These are phyloP conservation scores for Apostasia ramifera DNA, from an alignment of 106 monocot genomes.

Conservation along the genomic window DNA sequence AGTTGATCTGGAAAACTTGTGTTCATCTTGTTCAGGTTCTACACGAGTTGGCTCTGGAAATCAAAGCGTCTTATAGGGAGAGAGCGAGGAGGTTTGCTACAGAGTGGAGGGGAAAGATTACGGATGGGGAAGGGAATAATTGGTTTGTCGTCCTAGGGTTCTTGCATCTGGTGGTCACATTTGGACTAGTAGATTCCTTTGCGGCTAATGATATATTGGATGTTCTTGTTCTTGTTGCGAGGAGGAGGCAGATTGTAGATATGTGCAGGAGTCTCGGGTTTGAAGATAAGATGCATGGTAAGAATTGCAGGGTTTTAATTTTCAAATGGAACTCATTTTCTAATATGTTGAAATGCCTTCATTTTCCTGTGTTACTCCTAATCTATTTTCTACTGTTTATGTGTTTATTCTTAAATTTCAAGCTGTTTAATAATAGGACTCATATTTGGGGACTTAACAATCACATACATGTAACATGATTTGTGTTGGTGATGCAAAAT, in stretches of 20 bases:
- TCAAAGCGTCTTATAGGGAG: neutral
- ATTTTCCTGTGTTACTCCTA: neutral
- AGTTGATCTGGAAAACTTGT: conserved; percentile 1
- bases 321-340: neutral
- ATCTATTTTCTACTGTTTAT: neutral
- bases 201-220: neutral
- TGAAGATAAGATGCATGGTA: conserved; percentile 5
- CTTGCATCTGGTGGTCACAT: conserved; percentile 7
- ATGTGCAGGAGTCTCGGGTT: conserved; percentile 2
- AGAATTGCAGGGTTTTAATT: neutral
- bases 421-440: too few relatives aligned
- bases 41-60: neutral
- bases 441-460: too few relatives aligned
- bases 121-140: neutral
- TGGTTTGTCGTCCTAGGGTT: neutral
- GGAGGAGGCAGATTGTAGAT: conserved; percentile 1
- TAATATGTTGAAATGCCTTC: neutral
- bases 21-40: neutral
- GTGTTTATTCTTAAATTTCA: too few relatives aligned
- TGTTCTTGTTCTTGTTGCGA: neutral
- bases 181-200: neutral
- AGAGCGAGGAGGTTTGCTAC: conserved; percentile 1
- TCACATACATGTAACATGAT: too few relatives aligned
- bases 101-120: conserved; percentile 1
- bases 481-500: too few relatives aligned